Evolutionary conservation across 805 yeast genomes (phyloP).

Genomic region (Kregervanrija pseudodelftensis): DNA sequence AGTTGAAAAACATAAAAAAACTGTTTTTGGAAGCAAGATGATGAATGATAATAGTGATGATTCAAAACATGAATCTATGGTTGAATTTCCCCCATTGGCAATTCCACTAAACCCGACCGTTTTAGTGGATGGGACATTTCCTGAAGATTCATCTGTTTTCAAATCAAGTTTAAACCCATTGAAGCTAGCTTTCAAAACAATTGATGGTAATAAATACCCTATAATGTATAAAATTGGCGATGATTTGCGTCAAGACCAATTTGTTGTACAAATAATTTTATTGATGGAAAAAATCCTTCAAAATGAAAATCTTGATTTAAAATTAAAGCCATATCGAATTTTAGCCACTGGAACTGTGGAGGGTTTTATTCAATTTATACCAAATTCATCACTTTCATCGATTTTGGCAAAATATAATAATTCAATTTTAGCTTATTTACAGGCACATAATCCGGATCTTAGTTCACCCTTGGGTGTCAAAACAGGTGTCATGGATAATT

Average conservation of each 20-base stretch:
- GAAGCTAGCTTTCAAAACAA: conserved; percentile 59
- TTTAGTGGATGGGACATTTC: conserved; percentile 64
- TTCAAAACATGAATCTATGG: conserved; percentile 20
- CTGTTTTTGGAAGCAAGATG: conserved; percentile 12
- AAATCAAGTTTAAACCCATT: conserved; percentile 88
- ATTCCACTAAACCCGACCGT: conserved; percentile 82
- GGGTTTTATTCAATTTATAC: conserved; percentile 92
- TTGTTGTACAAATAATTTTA: conserved; percentile 87
- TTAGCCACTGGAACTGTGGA: conserved; percentile 86
- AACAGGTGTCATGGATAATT: conserved; percentile 80
- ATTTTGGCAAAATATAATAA: conserved; percentile 71
- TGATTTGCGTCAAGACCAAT: conserved; percentile 92
- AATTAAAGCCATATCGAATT: conserved; percentile 81
- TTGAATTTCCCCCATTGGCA: conserved; percentile 46
- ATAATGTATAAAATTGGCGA: conserved; percentile 94
- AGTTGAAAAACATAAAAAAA: conserved; percentile 41
- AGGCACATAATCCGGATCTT: conserved; percentile 55
- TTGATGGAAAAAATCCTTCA: conserved; percentile 84
- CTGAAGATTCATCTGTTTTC: conserved; percentile 79
- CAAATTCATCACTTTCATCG: conserved; percentile 80
- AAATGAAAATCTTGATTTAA: conserved; percentile 85
- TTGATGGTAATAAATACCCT: conserved; percentile 49
- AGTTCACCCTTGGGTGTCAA: conserved; percentile 40
- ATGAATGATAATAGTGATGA: conserved; percentile 4
- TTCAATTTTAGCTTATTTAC: conserved; percentile 61